phyloP scores from a whole-genome alignment of 371 early-diverging fungal genomes.

The Mucor mucedo region DNA sequence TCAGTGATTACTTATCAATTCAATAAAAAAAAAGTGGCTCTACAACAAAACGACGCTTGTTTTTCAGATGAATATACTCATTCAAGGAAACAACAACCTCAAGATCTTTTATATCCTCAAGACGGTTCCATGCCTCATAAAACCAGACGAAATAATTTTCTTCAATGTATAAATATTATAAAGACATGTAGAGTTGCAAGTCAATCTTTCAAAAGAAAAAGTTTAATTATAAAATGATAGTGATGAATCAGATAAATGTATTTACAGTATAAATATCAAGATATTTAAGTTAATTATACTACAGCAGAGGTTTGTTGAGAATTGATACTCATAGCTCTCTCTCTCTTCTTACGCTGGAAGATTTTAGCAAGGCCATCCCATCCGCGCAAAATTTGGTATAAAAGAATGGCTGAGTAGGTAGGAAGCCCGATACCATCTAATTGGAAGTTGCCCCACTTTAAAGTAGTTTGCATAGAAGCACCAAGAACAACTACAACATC shows the following conservation, averaged over 20 bases:
- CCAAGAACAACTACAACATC: slow-evolving; percentile 37
- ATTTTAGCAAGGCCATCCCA: slow-evolving; percentile 23
- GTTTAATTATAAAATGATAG: background rate
- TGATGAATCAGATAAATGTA: slow-evolving; percentile 2
- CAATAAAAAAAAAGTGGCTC: too few relatives aligned
- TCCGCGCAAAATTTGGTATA: slow-evolving; percentile 47
- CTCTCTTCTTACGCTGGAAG: slow-evolving; percentile 17
- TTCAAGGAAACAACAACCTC: too few relatives aligned
- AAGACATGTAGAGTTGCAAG: too few relatives aligned
- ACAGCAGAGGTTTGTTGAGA: slow-evolving; percentile 9
- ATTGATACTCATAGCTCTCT: slow-evolving; percentile 8
- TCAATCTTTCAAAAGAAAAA: too few relatives aligned
- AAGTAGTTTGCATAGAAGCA: slow-evolving; percentile 50
- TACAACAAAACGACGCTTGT: too few relatives aligned
- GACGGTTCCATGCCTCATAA: too few relatives aligned
- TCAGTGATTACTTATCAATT: too few relatives aligned
- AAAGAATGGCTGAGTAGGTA: slow-evolving; percentile 41
- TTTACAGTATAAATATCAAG: slow-evolving; percentile 17
- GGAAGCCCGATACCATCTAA: slow-evolving; percentile 53
- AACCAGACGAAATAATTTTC: too few relatives aligned
- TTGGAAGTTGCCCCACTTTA: slow-evolving; percentile 49
- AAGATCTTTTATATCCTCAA: too few relatives aligned
- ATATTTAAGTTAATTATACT: slow-evolving; percentile 4
- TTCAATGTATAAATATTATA: too few relatives aligned
- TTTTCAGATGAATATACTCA: too few relatives aligned